phyloP scores from a whole-genome alignment of 1,284 basidiomycete genomes.

The Vanrija pseudolonga region DNA sequence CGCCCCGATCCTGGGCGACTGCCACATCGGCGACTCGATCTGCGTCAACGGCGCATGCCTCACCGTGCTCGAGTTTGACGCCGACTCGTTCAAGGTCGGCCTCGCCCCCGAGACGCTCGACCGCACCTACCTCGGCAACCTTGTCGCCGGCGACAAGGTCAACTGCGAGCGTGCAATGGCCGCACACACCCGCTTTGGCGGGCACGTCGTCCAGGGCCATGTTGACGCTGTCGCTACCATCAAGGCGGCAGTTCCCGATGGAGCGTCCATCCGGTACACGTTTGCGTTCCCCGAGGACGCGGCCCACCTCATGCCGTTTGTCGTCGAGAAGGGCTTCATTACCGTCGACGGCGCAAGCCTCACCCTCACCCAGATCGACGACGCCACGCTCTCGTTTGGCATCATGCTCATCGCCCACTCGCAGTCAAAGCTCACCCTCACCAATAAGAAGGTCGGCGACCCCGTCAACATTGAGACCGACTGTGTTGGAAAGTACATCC shows the following conservation, averaged over 20 bases:
- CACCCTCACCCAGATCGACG: slow-evolving; percentile 81
- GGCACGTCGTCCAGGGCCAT: slow-evolving; percentile 98
- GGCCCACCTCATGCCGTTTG: slow-evolving; percentile 69
- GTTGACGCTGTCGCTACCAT: slow-evolving; percentile 85
- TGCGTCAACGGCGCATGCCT: slow-evolving; percentile 79
- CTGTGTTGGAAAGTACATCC: slow-evolving; percentile 57
- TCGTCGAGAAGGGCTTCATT: slow-evolving; percentile 95
- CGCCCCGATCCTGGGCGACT: slow-evolving; percentile 78
- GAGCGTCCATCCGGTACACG: slow-evolving; percentile 77
- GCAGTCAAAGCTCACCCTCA: slow-evolving; percentile 80
- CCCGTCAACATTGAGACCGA: slow-evolving; percentile 85
- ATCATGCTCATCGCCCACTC: slow-evolving; percentile 97
- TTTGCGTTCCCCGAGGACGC: slow-evolving; percentile 67
- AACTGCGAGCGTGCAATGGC: slow-evolving; percentile 96
- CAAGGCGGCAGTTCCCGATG: slow-evolving; percentile 65
- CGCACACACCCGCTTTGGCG: slow-evolving; percentile 85
- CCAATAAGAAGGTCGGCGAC: slow-evolving; percentile 67
- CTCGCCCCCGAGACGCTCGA: slow-evolving; percentile 91
- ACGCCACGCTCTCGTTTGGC: slow-evolving; percentile 64
- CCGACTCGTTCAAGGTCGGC: slow-evolving; percentile 82
- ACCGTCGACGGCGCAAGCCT: slow-evolving; percentile 92
- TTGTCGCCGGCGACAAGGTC: slow-evolving; percentile 73
- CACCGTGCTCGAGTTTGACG: slow-evolving; percentile 79
- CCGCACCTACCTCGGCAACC: slow-evolving; percentile 83
- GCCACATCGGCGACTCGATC: slow-evolving; percentile 91